These are phyloP conservation scores for Ramularia endophylla DNA, from an alignment of 2,329 filamentous ascomycete genomes.

Conservation along the genomic window DNA sequence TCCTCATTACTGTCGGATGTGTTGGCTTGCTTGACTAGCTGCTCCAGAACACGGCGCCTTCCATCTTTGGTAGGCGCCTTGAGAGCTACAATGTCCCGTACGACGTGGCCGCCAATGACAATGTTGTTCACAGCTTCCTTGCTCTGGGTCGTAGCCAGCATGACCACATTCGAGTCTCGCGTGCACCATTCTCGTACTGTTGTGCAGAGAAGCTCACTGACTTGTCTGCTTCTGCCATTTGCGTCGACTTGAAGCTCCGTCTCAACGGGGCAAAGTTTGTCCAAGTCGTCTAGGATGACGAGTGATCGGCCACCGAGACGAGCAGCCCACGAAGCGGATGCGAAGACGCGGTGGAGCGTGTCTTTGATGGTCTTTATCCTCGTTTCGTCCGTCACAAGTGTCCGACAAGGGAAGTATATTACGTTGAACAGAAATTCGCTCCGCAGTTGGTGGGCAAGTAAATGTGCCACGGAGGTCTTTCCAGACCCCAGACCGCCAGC, in stretches of 20 bases:
- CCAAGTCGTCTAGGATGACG: constrained; percentile 86
- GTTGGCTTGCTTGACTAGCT: constrained; percentile 52
- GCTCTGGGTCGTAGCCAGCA: constrained; percentile 84
- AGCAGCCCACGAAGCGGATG: constrained; percentile 85
- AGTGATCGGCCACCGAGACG: constrained; percentile 75
- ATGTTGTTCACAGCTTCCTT: constrained; percentile 91
- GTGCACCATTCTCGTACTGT: constrained; percentile 80
- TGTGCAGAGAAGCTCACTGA: constrained; percentile 81
- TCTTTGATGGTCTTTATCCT: constrained; percentile 88
- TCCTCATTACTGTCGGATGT: constrained; percentile 10
- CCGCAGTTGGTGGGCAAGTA: constrained; percentile 68
- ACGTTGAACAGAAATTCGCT: constrained; percentile 71
- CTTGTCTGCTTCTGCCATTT: constrained; percentile 84
- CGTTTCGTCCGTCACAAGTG: constrained; percentile 84
- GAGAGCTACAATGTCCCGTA: constrained; percentile 81
- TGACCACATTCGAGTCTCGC: constrained; percentile 70
- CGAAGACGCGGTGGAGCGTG: constrained; percentile 75
- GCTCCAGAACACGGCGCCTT: constrained; percentile 74
- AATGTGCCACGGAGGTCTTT: constrained; percentile 74
- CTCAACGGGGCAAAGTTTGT: constrained; percentile 87
- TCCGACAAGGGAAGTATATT: constrained; percentile 79
- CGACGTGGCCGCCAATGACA: constrained; percentile 83
- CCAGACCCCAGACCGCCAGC: constrained; percentile 86
- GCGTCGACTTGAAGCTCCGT: constrained; percentile 93
- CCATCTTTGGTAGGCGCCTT: constrained; percentile 92